Base-by-base conservation (phyloP, 345 rosid species). In the Geranium brycei region DNA sequence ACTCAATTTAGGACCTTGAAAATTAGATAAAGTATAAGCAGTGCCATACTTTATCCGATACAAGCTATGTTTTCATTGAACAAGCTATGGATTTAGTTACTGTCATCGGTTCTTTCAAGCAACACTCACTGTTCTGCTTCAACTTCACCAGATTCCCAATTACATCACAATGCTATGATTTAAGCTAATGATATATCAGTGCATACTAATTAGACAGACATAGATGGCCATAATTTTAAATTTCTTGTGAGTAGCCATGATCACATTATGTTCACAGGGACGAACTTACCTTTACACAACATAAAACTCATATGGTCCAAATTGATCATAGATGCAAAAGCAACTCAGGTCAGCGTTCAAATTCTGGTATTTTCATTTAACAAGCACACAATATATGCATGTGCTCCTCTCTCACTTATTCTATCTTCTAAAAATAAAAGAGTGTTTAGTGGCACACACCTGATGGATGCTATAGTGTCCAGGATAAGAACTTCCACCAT, bases 391-490 rank as follows among this genome's bases (percentile, higher is more conserved):
- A 8, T 47, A 47, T 13, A 47, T 47, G 53, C 12, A 47, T 8
- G 14, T 47, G 5, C 53, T 13, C 13, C 11, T 47, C 11, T 13
- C 0, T 47, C 10, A 23, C 28, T 47, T 2, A 47, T 6, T 11
- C 61, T 13, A 58, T 58, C 30, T 58, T 18, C 14, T n/a, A 5
- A 30, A 18, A 17, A n/a, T n/a, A 1, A 14, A 14, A 30, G 31
- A 6, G 30, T 23, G 23, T 60, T 51, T 59, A 18, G 28, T 2
- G 51, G 73, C 15, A 38, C 40, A 58, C 66, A 88, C 91, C 90
- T 77, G 79, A 30, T 77, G 91, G 72, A 73, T 64, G 60, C 68
- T 73, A 4, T 76, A 77, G 16, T 79, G 72, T 63, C 77, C 79
- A n/a, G 66, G 61, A 58, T 76, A 75, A 3, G 67, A 66, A 55